Evolutionary conservation across 257 asterid species (phyloP).

Genomic region (Jaltomata sinuosa): DNA sequence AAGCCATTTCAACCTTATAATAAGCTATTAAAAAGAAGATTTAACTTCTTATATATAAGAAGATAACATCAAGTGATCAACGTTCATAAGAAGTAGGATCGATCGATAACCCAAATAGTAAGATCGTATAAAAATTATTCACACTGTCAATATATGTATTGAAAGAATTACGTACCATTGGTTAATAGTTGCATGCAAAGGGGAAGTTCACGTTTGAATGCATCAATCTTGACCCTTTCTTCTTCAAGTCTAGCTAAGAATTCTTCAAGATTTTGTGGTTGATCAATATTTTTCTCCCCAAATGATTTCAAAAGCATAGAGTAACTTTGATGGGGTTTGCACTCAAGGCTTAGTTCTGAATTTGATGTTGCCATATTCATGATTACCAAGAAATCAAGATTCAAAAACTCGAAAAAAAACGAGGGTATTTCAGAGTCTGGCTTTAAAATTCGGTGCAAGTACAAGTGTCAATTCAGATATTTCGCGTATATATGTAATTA

Average conservation of each 20-base stretch:
- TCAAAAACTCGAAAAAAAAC: neutral
- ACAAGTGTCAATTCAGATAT: neutral
- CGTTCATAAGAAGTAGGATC: no score
- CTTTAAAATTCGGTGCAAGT: neutral
- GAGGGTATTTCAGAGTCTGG: neutral
- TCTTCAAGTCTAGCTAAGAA: constrained; percentile 75
- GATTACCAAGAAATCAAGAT: neutral
- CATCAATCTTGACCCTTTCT: constrained; percentile 89
- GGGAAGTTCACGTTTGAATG: constrained; percentile 97
- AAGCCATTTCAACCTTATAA: constrained; percentile 12
- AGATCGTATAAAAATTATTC: neutral
- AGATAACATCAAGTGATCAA: no score
- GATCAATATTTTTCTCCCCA: constrained; percentile 34
- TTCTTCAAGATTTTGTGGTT: constrained; percentile 66
- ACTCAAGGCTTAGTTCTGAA: constrained; percentile 63
- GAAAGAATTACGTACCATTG: constrained; percentile 41
- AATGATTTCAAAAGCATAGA: constrained; percentile 62
- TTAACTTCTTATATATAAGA: neutral
- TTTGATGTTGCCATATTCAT: constrained; percentile 60
- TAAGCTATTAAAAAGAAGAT: neutral
- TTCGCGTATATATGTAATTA: neutral
- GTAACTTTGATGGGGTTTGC: constrained; percentile 54
- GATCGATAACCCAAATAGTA: no score
- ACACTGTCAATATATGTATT: neutral
- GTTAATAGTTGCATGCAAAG: constrained; percentile 93